Evolutionary conservation across 2,329 filamentous ascomycete genomes (phyloP).

Genomic region (Beauveria rudraprayagi): DNA sequence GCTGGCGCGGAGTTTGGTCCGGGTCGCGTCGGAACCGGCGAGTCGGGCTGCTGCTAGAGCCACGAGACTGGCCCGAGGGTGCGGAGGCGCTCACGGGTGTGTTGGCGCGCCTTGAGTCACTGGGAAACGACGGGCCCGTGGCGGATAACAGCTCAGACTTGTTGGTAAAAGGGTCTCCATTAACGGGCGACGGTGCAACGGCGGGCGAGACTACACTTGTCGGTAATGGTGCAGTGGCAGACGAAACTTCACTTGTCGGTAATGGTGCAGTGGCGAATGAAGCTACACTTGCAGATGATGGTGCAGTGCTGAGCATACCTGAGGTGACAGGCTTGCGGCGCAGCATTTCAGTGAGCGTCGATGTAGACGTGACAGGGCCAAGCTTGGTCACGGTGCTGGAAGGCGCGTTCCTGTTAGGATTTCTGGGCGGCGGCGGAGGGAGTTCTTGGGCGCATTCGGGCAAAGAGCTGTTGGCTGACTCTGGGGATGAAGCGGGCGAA

Average conservation of each 20-base stretch:
- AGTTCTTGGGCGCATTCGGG: slow-evolving; percentile 13
- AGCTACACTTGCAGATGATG: neutral
- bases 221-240: neutral
- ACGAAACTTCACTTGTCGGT: neutral
- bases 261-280: neutral
- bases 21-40: slow-evolving; percentile 12
- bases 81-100: neutral
- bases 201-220: neutral
- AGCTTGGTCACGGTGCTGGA: neutral
- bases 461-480: slow-evolving; percentile 21
- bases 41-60: slow-evolving; percentile 21
- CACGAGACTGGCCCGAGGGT: slow-evolving; percentile 18
- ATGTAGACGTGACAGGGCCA: neutral
- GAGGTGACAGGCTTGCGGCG: neutral
- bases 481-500: slow-evolving; percentile 38
- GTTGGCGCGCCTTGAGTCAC: neutral
- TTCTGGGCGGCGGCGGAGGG: slow-evolving; percentile 2
- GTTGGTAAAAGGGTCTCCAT: neutral
- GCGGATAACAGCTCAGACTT: neutral
- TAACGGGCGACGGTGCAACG: neutral
- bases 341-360: slow-evolving; percentile 6
- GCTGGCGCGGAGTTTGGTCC: slow-evolving; percentile 15
- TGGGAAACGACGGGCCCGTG: neutral
- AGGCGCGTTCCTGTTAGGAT: neutral
- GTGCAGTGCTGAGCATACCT: neutral